Percentiles rank a stretch among this genome's conserved stretches.
Conservation (phyloP, 2,329 filamentous ascomycete genomes). For the Scedosporium apiospermum region DNA sequence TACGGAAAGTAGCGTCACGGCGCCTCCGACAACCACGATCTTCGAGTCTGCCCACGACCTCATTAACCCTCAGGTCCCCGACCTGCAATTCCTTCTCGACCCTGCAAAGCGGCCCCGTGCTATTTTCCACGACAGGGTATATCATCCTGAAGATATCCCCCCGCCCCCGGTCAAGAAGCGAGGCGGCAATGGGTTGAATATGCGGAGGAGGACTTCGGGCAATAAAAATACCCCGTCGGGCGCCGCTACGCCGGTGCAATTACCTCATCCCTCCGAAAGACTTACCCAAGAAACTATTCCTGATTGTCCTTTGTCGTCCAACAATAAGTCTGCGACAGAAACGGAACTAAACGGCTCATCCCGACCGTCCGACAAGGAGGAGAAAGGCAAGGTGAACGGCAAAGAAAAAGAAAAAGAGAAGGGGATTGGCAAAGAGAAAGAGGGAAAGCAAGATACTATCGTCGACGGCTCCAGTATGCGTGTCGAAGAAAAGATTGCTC, state of each 20-base stretch:
- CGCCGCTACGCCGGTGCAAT: constrained; percentile 30
- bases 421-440: background rate
- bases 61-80: constrained; percentile 79
- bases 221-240: constrained; percentile 17
- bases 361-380: constrained; percentile 13
- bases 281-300: constrained; percentile 31
- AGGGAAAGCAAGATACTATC: constrained; percentile 4
- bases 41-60: constrained; percentile 93
- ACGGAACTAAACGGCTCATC: constrained; percentile 27
- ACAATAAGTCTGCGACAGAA: too few relatives aligned
- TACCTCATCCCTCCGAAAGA: constrained; percentile 38
- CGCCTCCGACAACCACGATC: constrained; percentile 83
- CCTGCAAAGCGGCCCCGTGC: constrained; percentile 73
- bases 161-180: constrained; percentile 59
- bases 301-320: too few relatives aligned
- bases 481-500: constrained; percentile 95
- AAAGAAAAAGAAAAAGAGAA: background rate
- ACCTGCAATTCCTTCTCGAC: constrained; percentile 72
- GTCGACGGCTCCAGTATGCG: constrained; percentile 63
- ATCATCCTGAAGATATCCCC: constrained; percentile 88
- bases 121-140: constrained; percentile 95
- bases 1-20: constrained; percentile 37
- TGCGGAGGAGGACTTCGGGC: constrained; percentile 14
- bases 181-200: constrained; percentile 20
- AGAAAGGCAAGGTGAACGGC: background rate